Percentiles rank a stretch among this genome's conserved stretches.
Conservation (phyloP, 306 rosid genomes). For the Herpetospermum pedunculosum region DNA sequence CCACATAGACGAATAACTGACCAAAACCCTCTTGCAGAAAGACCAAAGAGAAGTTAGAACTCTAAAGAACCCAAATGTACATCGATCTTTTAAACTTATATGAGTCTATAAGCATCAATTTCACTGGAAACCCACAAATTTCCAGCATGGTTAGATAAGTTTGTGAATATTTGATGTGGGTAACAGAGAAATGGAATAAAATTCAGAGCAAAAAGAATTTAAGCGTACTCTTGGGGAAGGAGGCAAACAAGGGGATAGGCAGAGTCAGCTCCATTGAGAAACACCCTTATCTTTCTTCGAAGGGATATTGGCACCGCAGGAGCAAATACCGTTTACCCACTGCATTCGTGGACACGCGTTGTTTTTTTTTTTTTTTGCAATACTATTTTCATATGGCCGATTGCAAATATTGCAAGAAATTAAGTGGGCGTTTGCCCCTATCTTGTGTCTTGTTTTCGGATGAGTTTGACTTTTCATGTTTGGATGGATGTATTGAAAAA, state of each 20-base stretch:
- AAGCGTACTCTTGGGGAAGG: conserved; percentile 36
- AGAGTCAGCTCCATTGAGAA: conserved; percentile 40
- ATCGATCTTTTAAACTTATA: background rate
- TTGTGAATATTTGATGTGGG: background rate
- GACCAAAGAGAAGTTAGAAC: background rate
- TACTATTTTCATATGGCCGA: too few relatives aligned
- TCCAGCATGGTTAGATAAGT: background rate
- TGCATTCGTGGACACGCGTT: too few relatives aligned
- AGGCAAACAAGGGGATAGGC: conserved; percentile 22
- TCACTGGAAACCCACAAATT: background rate
- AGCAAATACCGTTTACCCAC: too few relatives aligned
- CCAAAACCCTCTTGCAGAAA: background rate
- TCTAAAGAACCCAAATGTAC: background rate
- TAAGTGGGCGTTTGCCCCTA: too few relatives aligned
- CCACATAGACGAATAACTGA: background rate
- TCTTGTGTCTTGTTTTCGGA: too few relatives aligned
- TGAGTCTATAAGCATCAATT: background rate
- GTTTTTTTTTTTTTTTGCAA: too few relatives aligned
- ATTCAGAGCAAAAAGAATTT: background rate
- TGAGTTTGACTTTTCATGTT: too few relatives aligned
- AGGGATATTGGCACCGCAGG: too few relatives aligned
- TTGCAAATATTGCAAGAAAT: too few relatives aligned
- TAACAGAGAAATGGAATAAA: background rate
- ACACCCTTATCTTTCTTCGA: too few relatives aligned
- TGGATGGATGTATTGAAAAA: too few relatives aligned